Percentiles rank a stretch among this genome's conserved stretches.
phyloP scores from a whole-genome alignment of 2,329 filamentous ascomycete species.

The Diaporthe helianthi region DNA sequence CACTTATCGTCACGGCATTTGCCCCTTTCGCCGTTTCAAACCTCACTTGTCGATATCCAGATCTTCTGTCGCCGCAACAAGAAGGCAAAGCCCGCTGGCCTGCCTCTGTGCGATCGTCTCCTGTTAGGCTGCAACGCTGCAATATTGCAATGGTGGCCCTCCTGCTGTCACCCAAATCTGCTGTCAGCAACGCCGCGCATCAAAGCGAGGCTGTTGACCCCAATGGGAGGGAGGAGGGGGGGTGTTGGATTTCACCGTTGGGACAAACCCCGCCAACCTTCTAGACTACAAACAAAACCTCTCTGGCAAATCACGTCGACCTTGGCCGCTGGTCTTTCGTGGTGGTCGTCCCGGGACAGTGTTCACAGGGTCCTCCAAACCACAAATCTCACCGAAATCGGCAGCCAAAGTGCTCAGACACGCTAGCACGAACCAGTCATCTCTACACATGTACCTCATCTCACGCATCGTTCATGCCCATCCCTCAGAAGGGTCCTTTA shows the following conservation, averaged over 20 bases:
- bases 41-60: neutral
- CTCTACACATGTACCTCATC: neutral
- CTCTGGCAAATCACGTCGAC: neutral
- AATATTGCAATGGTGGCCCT: neutral
- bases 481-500: slow-evolving; percentile 8
- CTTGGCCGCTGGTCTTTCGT: neutral
- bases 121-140: neutral
- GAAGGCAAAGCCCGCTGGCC: neutral
- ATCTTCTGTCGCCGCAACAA: neutral
- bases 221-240: neutral
- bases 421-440: neutral
- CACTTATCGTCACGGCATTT: neutral
- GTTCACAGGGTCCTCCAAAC: neutral
- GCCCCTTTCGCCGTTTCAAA: neutral
- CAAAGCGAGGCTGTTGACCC: neutral
- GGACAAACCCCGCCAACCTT: neutral
- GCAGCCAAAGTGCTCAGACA: neutral
- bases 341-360: neutral
- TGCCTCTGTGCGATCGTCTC: neutral
- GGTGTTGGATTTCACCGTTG: neutral
- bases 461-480: slow-evolving; percentile 2
- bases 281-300: neutral
- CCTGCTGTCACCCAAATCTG: neutral
- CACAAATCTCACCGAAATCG: slow-evolving; percentile 5
- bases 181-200: slow-evolving; percentile 19